A percentile compares a stretch with the other conserved stretches of the same genome.
Evolutionary conservation across 176 grass and related monocot genomes (phyloP).

Genomic region (Triticum dicoccoides): DNA sequence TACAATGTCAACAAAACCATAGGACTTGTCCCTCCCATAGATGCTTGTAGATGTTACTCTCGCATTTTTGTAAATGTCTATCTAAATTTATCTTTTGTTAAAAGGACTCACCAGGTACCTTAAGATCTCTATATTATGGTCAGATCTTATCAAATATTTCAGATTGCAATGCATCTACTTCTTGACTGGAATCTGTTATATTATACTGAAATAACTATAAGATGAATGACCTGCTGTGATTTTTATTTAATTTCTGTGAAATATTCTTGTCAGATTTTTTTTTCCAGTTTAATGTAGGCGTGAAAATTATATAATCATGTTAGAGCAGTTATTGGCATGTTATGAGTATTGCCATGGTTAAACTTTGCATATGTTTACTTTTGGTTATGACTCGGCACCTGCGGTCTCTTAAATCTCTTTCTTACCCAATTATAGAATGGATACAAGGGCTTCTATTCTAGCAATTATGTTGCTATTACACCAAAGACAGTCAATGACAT

Average conservation of each 20-base stretch:
- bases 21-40: background rate
- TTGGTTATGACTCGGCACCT: background rate
- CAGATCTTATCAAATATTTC: background rate
- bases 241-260: background rate
- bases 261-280: background rate
- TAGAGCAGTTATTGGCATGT: background rate
- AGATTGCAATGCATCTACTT: background rate
- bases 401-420: background rate
- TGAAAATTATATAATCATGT: background rate
- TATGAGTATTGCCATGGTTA: background rate
- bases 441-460: constrained; percentile 98
- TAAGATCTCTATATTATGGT: background rate
- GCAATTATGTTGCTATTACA: constrained; percentile 78
- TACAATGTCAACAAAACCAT: background rate
- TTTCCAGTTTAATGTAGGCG: background rate
- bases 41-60: background rate
- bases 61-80: background rate
- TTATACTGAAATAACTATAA: background rate
- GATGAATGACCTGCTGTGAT: background rate
- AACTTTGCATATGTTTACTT: background rate
- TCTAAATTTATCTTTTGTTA: background rate
- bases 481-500: constrained; percentile 95
- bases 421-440: constrained; percentile 62
- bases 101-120: background rate
- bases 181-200: background rate